Evolutionary conservation across 2,329 filamentous ascomycete species (phyloP).

Genomic region (Arthrobotrys iridis): DNA sequence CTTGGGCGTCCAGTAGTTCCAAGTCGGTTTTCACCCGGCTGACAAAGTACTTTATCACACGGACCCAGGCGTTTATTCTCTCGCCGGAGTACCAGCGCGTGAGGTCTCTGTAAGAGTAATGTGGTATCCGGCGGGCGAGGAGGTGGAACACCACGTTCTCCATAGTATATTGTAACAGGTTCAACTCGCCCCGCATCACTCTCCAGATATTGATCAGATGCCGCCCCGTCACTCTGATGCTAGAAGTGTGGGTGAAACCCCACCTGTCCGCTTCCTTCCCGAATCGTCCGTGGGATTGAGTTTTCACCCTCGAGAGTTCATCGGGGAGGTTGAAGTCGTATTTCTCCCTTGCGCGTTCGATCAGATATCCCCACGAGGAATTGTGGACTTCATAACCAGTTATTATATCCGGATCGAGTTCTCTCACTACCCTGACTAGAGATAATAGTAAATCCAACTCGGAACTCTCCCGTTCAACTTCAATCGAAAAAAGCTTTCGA

Average conservation of each 20-base stretch:
- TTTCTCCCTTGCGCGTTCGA: conserved; percentile 84
- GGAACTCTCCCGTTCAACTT: conserved; percentile 77
- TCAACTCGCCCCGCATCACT: conserved; percentile 92
- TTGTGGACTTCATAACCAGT: conserved; percentile 96
- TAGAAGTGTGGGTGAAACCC: conserved; percentile 94
- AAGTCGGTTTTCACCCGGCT: conserved; percentile 81
- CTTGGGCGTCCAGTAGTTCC: conserved; percentile 90
- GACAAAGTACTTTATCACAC: conserved; percentile 80
- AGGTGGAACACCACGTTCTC: conserved; percentile 95
- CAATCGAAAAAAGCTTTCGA: conserved; percentile 69
- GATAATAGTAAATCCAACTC: conserved; percentile 86
- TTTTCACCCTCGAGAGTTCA: conserved; percentile 88
- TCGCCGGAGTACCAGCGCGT: conserved; percentile 82
- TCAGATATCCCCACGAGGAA: conserved; percentile 92
- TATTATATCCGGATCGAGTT: conserved; percentile 87
- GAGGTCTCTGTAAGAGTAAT: conserved; percentile 81
- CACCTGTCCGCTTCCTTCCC: conserved; percentile 87
- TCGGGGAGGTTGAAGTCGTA: conserved; percentile 88
- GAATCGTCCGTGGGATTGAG: conserved; percentile 81
- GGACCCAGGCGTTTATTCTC: conserved; percentile 75
- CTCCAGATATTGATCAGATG: conserved; percentile 98
- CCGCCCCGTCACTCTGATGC: conserved; percentile 88
- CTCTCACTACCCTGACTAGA: conserved; percentile 86
- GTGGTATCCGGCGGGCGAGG: conserved; percentile 80
- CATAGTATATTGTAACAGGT: conserved; percentile 91